Evolutionary conservation across 371 early-diverging fungal genomes (phyloP).

Genomic region (Mortierella sp.): DNA sequence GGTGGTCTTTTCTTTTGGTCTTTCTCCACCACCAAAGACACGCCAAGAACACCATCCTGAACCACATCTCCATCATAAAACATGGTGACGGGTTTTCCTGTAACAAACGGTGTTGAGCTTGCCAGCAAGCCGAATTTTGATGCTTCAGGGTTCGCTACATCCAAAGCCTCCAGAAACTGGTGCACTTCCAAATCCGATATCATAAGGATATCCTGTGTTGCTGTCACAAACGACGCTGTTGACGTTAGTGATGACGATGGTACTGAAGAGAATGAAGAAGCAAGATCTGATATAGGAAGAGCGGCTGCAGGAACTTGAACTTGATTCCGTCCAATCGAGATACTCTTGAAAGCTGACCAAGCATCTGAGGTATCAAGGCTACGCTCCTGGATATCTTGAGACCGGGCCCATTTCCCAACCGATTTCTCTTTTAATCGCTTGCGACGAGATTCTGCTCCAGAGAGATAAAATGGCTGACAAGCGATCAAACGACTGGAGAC

Average conservation of each 20-base stretch:
- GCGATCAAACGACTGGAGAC: constrained; percentile 21
- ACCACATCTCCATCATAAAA: constrained; percentile 62
- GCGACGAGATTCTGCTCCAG: constrained; percentile 46
- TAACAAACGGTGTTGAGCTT: constrained; percentile 78
- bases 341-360: constrained; percentile 59
- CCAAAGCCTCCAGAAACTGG: constrained; percentile 64
- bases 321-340: constrained; percentile 35
- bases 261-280: constrained; percentile 4
- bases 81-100: constrained; percentile 69
- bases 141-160: constrained; percentile 61
- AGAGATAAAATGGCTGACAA: constrained; percentile 34
- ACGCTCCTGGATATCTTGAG: constrained; percentile 56
- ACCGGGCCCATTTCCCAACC: constrained; percentile 69
- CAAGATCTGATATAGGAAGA: constrained; percentile 6
- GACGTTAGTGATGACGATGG: background rate
- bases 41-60: constrained; percentile 72
- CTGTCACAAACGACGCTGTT: no score
- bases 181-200: constrained; percentile 76
- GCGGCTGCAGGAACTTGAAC: constrained; percentile 31
- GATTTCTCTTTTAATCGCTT: constrained; percentile 61
- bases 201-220: constrained; percentile 54
- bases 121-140: constrained; percentile 70
- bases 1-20: background rate
- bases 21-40: constrained; percentile 55
- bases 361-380: constrained; percentile 52